Base-by-base conservation (phyloP, 768 basidiomycete genomes). In the Tricholoma furcatifolium region DNA sequence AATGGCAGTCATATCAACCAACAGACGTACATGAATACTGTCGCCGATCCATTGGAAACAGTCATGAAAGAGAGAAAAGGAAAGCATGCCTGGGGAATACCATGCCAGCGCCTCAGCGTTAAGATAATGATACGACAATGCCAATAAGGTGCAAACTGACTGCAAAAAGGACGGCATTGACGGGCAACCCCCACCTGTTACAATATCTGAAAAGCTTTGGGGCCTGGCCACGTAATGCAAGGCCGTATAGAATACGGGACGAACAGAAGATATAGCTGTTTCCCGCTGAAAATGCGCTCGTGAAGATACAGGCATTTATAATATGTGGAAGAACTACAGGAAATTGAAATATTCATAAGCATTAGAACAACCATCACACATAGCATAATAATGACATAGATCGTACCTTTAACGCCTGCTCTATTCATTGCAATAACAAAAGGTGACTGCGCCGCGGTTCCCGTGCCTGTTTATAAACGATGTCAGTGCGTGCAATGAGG, bases 351-450 rank as follows among this genome's bases (percentile, higher is more conserved):
- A 57, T 3, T 3, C 20, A 38, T 15, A 17, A 8, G 31, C 21
- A 27, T 36, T 21, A 31, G 7, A 27, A 4, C 4, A 27, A 27
- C 7, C 7, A 7, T 27, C 4, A 27, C 6, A n/a, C n/a, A n/a
- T 39, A 23, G n/a, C 10, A 35, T 17, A 30, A 12, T 27, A 27
- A n/a, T n/a, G n/a, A n/a, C 7, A 18, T 18, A 31, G 18, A 31
- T 40, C 20, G 5, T 40, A 79, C 79, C 82, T 71, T 80, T 83
- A 63, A 91, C 80, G 11, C 90, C 87, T 0, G 88, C 85, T 36
- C 78, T 76, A 40, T 70, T 77, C 58, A 93, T 84, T 17, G 90
- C 91, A 57, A 93, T 86, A 50, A 93, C 91, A 68, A 90, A 95
- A 2, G 92, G 92, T 3, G 89, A 91, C 48, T 84, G 66, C 0